Evolutionary conservation across 306 rosid species (phyloP), one percentile per base, ranked within the genome.

Genomic region (Cucurbita maxima): DNA sequence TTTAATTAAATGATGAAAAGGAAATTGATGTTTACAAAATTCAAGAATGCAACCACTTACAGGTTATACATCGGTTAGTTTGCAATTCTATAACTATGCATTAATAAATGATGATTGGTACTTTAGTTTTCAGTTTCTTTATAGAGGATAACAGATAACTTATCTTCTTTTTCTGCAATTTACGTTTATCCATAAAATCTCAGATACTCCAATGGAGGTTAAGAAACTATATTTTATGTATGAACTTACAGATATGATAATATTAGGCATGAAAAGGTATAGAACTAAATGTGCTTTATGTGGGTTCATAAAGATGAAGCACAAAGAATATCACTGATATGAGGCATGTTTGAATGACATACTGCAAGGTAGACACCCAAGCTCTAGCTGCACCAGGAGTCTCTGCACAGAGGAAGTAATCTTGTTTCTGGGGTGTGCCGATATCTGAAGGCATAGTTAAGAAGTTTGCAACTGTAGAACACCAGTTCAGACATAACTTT

Each of bases 321-420:
- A 70, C 4, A 64, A 71, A 50, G 18, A 25, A 37, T 62, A 64
- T 57, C 22, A 13, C 34, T 13, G 36, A 45, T 38, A 20, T 5
- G 20, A 20, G 20, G 57, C n/a, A 50, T 18, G 45, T 12, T 54
- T 63, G 53, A 55, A 76, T 37, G 79, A 88, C 99, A 83, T 86
- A 95, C 99, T 91, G 97, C 77, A 95, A 84, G 12, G 99, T 91
- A 77, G 89, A 81, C 45, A 91, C 99, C 99, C 99, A 95, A 63
- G 99, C 99, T 85, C 90, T 88, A 58, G 99, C 97, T 54, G 99
- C 97, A 79, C 84, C 96, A 73, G 97, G 90, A 80, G 99, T 95
- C 86, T 95, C 97, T 0, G 99, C 97, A 80, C 99, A 95, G 40
- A 95, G 97, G 82, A 95, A 91, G 81, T 91, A 91, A 82, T 95